Evolutionary conservation across 2,329 filamentous ascomycete species (phyloP), one percentile per base, ranked within the genome.

Genomic region (Ampelomyces quisqualis): DNA sequence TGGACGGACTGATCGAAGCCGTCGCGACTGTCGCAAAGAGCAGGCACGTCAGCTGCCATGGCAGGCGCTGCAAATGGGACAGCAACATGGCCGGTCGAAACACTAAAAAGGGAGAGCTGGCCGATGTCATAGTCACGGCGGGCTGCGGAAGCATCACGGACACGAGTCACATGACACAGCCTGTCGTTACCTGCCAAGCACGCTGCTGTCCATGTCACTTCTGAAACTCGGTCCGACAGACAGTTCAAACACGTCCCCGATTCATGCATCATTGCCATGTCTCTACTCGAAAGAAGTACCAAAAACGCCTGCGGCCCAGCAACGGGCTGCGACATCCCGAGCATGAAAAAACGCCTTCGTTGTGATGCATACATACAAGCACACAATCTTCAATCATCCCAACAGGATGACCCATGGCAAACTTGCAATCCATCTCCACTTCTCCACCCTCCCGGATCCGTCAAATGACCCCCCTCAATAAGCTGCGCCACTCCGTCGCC

Each of bases 1-100:
- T 64, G 18, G 63, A 58, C 35, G 60, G 48, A 15, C 49, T 41
- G 33, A 66, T 60, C 32, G 38, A 40, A 36, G 60, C 60, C 1
- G 54, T 34, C 28, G 47, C 47, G 31, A 43, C 41, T 17, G 50
- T 34, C 21, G 52, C 53, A 20, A 61, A 46, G 31, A 60, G 45
- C 23, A 55, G 53, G 37, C 57, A 56, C 34, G 40, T 45, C 45
- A 61, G 46, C 45, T 42, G 45, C 60, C 53, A 55, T 18, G 52
- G 43, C 40, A 55, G 39, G 28, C 33, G 36, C 40, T 40, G 47
- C 22, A 52, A 20, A 20, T 31, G 38, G 27, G 32, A 34, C 22
- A 43, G 47, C 50, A 47, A 32, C 57, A 62, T 24, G n/a, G 27
- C 15, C 13, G 27, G 8, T 35, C 21, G 6, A 21, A 14, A 15